Evolutionary conservation across 345 rosid species (phyloP), one percentile per base, ranked within the genome.

Genomic region (Salix purpurea): DNA sequence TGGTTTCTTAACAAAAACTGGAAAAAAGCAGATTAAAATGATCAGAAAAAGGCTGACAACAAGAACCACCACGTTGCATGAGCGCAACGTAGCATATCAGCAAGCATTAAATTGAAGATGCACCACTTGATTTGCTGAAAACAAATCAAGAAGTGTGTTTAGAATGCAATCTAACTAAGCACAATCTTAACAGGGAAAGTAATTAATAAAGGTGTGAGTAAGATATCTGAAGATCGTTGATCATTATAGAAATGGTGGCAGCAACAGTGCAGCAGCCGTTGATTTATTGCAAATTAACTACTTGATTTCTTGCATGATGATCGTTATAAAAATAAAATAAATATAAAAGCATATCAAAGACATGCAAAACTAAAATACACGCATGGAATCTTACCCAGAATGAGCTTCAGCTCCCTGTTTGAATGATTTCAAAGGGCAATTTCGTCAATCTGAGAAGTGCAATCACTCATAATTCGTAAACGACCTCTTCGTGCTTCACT

Each of bases 391-490:
- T 15, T 13, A 46, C 50, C 18, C 50, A 3, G 14, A 12, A 13
- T 46, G 1, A 40, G 1, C 14, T 64, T 18, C 60, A 40, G 1
- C 14, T 64, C 26, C 60, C 65, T 19, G 6, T 74, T 26, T 74
- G 77, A 74, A 65, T 6, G 9, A 74, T 21, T 62, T 64, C 70
- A 44, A 40, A 24, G 18, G 12, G 70, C 70, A 30, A 64, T 74
- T 28, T 64, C 76, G 11, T 74, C 76, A 62, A 73, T 42, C 18
- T 16, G 60, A 48, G 28, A 74, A 30, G 54, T 18, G 40, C 16
- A 44, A 12, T 46, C 50, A 11, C 18, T 46, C 18, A 46, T 14
- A 46, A 46, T 11, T 46, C 50, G 18, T 13, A 46, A 46, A 11
- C 16, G 4, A 46, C 11, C 44, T 40, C 67, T 60, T 23, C 52